Conservation (phyloP, 192 early-diverging fungal species). For the Entomortierella lignicola region DNA sequence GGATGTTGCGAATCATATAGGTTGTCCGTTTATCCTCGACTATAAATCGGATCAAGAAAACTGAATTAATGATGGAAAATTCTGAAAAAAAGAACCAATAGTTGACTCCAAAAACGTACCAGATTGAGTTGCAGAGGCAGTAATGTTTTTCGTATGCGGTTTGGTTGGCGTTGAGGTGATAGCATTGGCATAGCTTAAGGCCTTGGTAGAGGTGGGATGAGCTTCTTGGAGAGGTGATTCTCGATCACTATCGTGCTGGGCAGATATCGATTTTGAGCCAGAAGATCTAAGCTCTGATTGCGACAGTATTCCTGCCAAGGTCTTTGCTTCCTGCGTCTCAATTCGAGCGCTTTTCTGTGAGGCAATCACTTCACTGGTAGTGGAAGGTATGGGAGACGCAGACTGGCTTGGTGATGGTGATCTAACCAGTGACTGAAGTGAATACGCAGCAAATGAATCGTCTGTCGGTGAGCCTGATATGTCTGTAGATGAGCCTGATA, state of each 20-base stretch:
- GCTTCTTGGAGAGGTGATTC: not conserved
- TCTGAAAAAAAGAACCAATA: no score
- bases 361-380: no score
- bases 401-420: no score
- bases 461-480: not conserved
- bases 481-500: not conserved
- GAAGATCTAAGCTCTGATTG: not conserved
- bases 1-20: conserved; percentile 90
- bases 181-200: not conserved
- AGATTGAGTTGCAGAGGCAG: not conserved
- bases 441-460: not conserved
- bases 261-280: not conserved
- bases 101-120: not conserved
- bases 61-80: not conserved
- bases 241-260: not conserved
- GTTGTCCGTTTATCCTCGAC: conserved; percentile 78
- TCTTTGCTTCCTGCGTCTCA: no score
- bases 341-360: no score
- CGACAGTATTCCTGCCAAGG: no score
- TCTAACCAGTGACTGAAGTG: no score
- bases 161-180: not conserved
- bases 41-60: not conserved
- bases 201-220: not conserved
- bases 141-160: not conserved
- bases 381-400: no score